A percentile compares a stretch with the other conserved stretches of the same genome.
Conservation (phyloP, 2,329 filamentous ascomycete species). For the Zymoseptoria crescenta region DNA sequence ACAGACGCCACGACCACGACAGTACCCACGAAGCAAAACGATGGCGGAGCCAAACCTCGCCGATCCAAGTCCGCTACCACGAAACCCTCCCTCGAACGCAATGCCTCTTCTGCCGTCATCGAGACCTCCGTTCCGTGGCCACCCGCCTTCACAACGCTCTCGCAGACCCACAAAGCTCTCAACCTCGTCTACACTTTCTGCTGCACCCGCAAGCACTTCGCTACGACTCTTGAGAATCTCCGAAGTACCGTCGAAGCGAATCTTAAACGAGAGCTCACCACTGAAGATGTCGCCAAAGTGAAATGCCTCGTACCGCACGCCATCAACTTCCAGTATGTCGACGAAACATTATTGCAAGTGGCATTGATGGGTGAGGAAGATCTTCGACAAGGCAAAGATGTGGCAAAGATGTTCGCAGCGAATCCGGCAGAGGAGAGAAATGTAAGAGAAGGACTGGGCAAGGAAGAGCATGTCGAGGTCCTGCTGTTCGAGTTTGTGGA, state of each 20-base stretch:
- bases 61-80: slow-evolving; percentile 35
- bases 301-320: slow-evolving; percentile 68
- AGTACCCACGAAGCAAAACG: slow-evolving; percentile 49
- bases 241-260: slow-evolving; percentile 77
- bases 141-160: slow-evolving; percentile 60
- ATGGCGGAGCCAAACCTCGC: slow-evolving; percentile 48
- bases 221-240: slow-evolving; percentile 86
- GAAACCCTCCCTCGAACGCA: slow-evolving; percentile 35
- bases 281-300: slow-evolving; percentile 77
- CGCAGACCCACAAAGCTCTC: slow-evolving; percentile 71
- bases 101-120: slow-evolving; percentile 45
- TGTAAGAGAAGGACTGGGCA: slow-evolving; percentile 29
- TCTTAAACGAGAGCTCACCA: slow-evolving; percentile 58
- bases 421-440: slow-evolving; percentile 27
- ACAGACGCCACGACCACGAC: slow-evolving; percentile 28
- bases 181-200: slow-evolving; percentile 95
- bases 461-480: slow-evolving; percentile 50
- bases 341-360: slow-evolving; percentile 73
- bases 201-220: slow-evolving; percentile 82
- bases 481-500: slow-evolving; percentile 90
- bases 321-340: slow-evolving; percentile 78
- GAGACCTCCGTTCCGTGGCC: slow-evolving; percentile 62
- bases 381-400: slow-evolving; percentile 52
- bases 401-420: slow-evolving; percentile 43
- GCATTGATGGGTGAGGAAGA: slow-evolving; percentile 66